A percentile compares a stretch with the other conserved stretches of the same genome.
These are phyloP conservation scores for Hypoxylon sp. DNA, from an alignment of 2,329 filamentous ascomycete genomes.

Conservation along the genomic window DNA sequence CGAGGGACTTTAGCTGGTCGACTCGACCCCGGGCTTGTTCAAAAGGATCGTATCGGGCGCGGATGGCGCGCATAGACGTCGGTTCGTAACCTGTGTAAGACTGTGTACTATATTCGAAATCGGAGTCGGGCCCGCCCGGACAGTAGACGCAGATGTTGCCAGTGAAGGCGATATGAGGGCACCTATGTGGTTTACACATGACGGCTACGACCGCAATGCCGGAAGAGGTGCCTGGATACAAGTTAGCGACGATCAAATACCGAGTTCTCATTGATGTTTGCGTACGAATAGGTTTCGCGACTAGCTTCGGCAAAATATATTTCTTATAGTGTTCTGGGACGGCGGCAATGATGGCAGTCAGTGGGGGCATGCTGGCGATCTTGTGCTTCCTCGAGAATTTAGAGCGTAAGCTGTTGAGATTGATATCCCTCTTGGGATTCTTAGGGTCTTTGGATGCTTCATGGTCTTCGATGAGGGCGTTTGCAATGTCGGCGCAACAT, in stretches of 20 bases:
- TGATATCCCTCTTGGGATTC: slow-evolving; percentile 85
- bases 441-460: slow-evolving; percentile 82
- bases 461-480: slow-evolving; percentile 92
- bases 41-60: slow-evolving; percentile 96
- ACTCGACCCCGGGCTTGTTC: slow-evolving; percentile 96
- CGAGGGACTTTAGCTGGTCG: slow-evolving; percentile 94
- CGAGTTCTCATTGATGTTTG: neutral
- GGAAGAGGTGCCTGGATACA: slow-evolving; percentile 75
- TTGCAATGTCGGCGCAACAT: slow-evolving; percentile 95
- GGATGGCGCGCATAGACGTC: slow-evolving; percentile 97
- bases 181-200: slow-evolving; percentile 99
- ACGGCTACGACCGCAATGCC: slow-evolving; percentile 98
- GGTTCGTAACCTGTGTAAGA: slow-evolving; percentile 99
- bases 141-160: slow-evolving; percentile 99
- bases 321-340: slow-evolving; percentile 99
- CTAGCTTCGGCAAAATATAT: slow-evolving; percentile 94
- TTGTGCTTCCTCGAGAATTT: slow-evolving; percentile 94
- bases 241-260: slow-evolving; percentile 20
- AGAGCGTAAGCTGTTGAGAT: slow-evolving; percentile 88
- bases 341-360: slow-evolving; percentile 97
- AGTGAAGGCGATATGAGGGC: slow-evolving; percentile 97
- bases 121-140: slow-evolving; percentile 95
- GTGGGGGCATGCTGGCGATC: slow-evolving; percentile 85
- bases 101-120: slow-evolving; percentile 99
- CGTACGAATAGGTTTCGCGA: slow-evolving; percentile 90